A percentile compares a stretch with the other conserved stretches of the same genome.
Conservation (phyloP, 176 grass and related monocot species). For the Musa acuminata region DNA sequence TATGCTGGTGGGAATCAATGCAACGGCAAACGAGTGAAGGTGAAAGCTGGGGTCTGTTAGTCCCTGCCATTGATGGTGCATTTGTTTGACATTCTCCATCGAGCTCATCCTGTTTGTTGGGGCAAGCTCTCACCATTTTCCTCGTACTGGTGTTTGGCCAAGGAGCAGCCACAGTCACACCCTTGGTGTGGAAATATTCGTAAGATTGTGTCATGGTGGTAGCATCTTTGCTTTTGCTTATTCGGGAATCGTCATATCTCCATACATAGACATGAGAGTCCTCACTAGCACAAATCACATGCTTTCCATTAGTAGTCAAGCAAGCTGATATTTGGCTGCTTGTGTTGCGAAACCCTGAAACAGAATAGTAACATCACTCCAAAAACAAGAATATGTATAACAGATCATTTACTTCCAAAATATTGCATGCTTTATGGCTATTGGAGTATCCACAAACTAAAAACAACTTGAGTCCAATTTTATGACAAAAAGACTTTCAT, state of each 20-base stretch:
- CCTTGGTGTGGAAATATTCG: constrained; percentile 73
- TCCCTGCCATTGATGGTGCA: constrained; percentile 20
- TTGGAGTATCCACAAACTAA: background rate
- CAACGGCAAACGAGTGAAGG: constrained; percentile 22
- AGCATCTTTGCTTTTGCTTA: constrained; percentile 51
- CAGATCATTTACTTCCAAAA: background rate
- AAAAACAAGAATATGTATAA: background rate
- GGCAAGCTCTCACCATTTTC: constrained; percentile 17
- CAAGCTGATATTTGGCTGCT: constrained; percentile 97
- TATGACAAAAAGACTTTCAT: too few species aligned
- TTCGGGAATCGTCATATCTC: constrained; percentile 75
- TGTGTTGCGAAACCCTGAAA: constrained; percentile 84
- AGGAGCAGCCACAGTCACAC: constrained; percentile 70
- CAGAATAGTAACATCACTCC: background rate
- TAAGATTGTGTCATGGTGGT: constrained; percentile 69
- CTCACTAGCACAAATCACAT: constrained; percentile 83
- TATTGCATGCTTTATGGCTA: background rate
- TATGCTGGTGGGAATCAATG: constrained; percentile 18
- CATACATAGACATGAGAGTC: constrained; percentile 90
- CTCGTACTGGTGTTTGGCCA: constrained; percentile 56
- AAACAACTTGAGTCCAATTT: background rate
- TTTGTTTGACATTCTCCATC: constrained; percentile 28
- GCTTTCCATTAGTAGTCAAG: constrained; percentile 74
- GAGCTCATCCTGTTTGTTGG: constrained; percentile 34
- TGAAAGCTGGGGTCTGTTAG: constrained; percentile 12